These are phyloP conservation scores for Shiraia bambusicola DNA, from an alignment of 2,329 filamentous ascomycete species.

Conservation along the genomic window DNA sequence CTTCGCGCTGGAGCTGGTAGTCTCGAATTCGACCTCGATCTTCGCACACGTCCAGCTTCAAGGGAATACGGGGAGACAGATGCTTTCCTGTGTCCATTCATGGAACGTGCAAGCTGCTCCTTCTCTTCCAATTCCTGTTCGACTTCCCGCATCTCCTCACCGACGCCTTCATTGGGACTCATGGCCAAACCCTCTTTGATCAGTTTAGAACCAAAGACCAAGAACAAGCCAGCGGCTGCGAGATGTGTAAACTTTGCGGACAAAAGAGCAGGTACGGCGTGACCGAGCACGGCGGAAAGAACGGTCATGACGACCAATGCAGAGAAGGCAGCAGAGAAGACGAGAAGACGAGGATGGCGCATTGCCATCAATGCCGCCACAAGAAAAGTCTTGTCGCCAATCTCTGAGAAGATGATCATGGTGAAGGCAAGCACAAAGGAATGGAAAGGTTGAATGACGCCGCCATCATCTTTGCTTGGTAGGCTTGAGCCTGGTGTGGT, in stretches of 20 bases:
- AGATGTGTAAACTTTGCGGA: conserved; percentile 90
- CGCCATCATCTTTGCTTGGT: conserved; percentile 52
- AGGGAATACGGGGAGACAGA: conserved; percentile 74
- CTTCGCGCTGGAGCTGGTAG: conserved; percentile 80
- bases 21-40: conserved; percentile 71
- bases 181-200: conserved; percentile 85
- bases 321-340: conserved; percentile 92
- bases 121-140: conserved; percentile 93
- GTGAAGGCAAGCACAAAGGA: conserved; percentile 90
- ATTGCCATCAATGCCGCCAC: conserved; percentile 98
- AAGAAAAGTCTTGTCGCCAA: conserved; percentile 98
- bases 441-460: conserved; percentile 76
- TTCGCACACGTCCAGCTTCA: conserved; percentile 76
- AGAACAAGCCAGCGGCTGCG: conserved; percentile 79
- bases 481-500: conserved; percentile 28
- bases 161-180: conserved; percentile 84
- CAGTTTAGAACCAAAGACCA: conserved; percentile 84
- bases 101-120: conserved; percentile 71
- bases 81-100: conserved; percentile 60
- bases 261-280: conserved; percentile 86
- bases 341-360: conserved; percentile 90
- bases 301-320: conserved; percentile 94
- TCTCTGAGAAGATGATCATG: conserved; percentile 96
- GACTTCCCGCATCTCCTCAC: conserved; percentile 97
- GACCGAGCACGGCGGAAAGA: conserved; percentile 86